Base-by-base conservation (phyloP, 495 filamentous ascomycete genomes). In the Penicillium cinerascens region DNA sequence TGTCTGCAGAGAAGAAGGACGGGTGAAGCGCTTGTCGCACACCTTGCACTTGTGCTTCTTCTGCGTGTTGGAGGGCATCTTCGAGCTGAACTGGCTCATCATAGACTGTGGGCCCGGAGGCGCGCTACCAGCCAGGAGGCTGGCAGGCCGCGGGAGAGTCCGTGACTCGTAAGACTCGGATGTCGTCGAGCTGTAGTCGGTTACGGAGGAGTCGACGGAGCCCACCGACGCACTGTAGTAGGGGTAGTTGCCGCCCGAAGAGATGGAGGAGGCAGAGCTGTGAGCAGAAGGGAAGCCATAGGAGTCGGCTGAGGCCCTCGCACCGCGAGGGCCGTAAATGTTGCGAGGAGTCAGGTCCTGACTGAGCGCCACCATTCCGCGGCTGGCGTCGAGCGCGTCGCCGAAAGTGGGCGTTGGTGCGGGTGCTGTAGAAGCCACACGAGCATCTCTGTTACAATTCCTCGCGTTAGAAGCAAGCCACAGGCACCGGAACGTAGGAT, bases 21-120 rank as follows among this genome's bases (percentile, higher is more conserved):
- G 83, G 9, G 93, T 97, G 69, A 98, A 98, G 7, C 93, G 84
- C 82, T 98, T 98, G 73, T 97, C 93, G 77, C 93, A 98, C 44
- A 98, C 89, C 78, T 97, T 97, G 80, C 93, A 98, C 74, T 96
- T 97, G 76, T 98, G 93, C 78, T 97, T 98, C 84, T 98, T 98
- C 65, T 97, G 92, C 23, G 93, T 91, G 73, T 88, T 95, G 20
- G 91, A 92, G 9, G 90, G 89, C 42, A 97, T 86, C 68, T 97
- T 97, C 40, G 93, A 97, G 76, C 89, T 97, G 77, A 98, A 98
- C 55, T 95, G 92, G 42, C 89, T 85, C 93, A 98, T 98, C 90
- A 98, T 97, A 3, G 91, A 92, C 65, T 93, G 89, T 13, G 91
- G 92, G 26, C 91, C 91, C 0, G 90, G 89, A 26, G 90, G 90